A percentile compares a stretch with the other conserved stretches of the same genome.
Conservation (phyloP, 108 stramenopile species). For the Stephanodiscus minutulus region DNA sequence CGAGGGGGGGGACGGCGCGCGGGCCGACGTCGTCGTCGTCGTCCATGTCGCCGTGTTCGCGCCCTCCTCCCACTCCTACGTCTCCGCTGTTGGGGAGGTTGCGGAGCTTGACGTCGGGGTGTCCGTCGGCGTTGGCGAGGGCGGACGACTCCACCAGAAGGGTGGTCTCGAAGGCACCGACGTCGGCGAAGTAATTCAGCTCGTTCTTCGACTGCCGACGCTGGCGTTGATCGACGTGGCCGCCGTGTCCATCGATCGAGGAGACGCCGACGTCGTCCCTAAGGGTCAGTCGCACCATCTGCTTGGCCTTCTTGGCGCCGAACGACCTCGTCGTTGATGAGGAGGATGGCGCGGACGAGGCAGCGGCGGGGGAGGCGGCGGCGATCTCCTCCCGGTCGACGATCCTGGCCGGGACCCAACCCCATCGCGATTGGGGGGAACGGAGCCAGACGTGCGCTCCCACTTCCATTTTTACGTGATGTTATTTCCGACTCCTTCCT, state of each 20-base stretch:
- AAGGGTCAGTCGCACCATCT: constrained; percentile 34
- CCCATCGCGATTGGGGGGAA: constrained; percentile 78
- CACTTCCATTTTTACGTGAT: too few species aligned
- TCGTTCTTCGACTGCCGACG: constrained; percentile 22
- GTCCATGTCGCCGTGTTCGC: constrained; percentile 14
- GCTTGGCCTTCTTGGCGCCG: too few species aligned
- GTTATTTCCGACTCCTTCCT: too few species aligned
- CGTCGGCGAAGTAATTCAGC: constrained; percentile 6
- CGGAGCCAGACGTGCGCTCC: constrained; percentile 92
- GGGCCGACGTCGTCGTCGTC: constrained; percentile 12
- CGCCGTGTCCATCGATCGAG: constrained; percentile 20
- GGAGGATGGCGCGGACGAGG: too few species aligned
- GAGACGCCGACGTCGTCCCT: constrained; percentile 60
- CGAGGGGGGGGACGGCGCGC: neutral
- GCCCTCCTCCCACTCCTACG: too few species aligned
- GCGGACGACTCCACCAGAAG: too few species aligned
- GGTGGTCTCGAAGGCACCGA: neutral
- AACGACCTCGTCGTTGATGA: too few species aligned
- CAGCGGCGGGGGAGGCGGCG: constrained; percentile 21
- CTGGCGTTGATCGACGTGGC: too few species aligned
- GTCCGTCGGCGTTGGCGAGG: constrained; percentile 31
- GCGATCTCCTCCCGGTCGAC: constrained; percentile 62
- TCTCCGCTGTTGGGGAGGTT: constrained; percentile 15
- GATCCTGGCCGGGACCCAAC: constrained; percentile 88
- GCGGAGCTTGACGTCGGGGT: too few species aligned